Conservation (phyloP, 1,284 basidiomycete genomes). For the Microbotryomycetes sp. region DNA sequence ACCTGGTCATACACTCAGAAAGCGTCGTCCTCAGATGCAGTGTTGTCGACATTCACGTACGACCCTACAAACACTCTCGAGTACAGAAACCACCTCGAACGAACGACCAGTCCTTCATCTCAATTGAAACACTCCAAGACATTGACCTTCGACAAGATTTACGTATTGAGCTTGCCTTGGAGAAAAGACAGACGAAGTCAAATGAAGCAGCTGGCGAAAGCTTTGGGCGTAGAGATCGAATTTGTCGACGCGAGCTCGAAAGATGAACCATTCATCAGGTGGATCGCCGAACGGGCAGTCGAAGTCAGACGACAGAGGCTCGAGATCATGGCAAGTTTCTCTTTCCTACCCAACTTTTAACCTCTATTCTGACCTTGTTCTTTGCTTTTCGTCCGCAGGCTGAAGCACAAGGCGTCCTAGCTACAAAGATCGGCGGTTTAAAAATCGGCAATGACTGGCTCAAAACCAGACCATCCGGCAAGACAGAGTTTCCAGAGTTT, state of each 20-base stretch:
- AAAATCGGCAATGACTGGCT: slow-evolving; percentile 30
- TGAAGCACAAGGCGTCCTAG: slow-evolving; percentile 8
- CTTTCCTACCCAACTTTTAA: background rate
- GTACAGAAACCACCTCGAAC: slow-evolving; percentile 31
- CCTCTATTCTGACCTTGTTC: background rate
- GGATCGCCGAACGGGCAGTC: slow-evolving; percentile 36
- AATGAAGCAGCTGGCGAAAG: slow-evolving; percentile 34
- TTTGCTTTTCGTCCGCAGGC: slow-evolving; percentile 6
- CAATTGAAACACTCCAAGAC: slow-evolving; percentile 32
- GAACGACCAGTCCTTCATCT: slow-evolving; percentile 21
- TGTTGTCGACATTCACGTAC: background rate
- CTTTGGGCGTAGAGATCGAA: slow-evolving; percentile 34
- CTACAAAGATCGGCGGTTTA: slow-evolving; percentile 20
- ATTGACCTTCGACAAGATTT: slow-evolving; percentile 37
- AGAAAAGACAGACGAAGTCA: slow-evolving; percentile 32
- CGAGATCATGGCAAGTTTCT: slow-evolving; percentile 17
- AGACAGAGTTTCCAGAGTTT: slow-evolving; percentile 6
- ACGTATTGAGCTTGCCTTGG: slow-evolving; percentile 35
- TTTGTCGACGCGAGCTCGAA: slow-evolving; percentile 37
- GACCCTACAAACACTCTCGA: background rate
- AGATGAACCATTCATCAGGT: slow-evolving; percentile 33
- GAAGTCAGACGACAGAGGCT: slow-evolving; percentile 29
- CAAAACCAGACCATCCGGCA: slow-evolving; percentile 4
- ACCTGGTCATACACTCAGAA: background rate
- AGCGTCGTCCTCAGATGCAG: background rate